These are phyloP conservation scores for Phytophthora sojae DNA, from an alignment of 352 stramenopile genomes.

Conservation along the genomic window DNA sequence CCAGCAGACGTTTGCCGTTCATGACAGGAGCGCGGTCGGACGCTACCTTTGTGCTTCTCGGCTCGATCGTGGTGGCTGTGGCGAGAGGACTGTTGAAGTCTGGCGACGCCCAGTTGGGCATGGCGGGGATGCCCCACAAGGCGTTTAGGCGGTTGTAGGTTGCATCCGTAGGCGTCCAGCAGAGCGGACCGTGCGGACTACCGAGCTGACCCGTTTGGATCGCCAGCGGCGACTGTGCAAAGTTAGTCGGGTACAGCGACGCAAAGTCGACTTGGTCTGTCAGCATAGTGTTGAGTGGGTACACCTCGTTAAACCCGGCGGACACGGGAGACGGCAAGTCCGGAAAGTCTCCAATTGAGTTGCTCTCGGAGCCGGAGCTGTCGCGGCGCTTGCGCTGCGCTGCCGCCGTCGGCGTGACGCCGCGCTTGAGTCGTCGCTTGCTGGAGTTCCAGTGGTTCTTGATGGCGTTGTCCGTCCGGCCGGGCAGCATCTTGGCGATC, in stretches of 20 bases:
- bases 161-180: constrained; percentile 44
- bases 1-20: constrained; percentile 48
- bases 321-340: neutral
- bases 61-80: constrained; percentile 60
- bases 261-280: constrained; percentile 35
- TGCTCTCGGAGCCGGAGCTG: constrained; percentile 4
- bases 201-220: constrained; percentile 33
- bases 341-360: constrained; percentile 8
- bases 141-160: constrained; percentile 32
- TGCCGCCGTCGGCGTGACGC: constrained; percentile 11
- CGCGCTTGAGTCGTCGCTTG: constrained; percentile 79
- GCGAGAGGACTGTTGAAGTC: constrained; percentile 14
- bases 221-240: constrained; percentile 40
- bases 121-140: constrained; percentile 28
- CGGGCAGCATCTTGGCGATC: constrained; percentile 90
- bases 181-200: constrained; percentile 27
- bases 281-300: constrained; percentile 26
- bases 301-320: constrained; percentile 12
- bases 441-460: constrained; percentile 95
- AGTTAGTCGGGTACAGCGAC: constrained; percentile 25
- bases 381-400: constrained; percentile 32
- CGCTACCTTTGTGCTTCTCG: constrained; percentile 48
- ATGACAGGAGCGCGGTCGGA: constrained; percentile 38
- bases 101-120: constrained; percentile 30
- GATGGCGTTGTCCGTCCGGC: constrained; percentile 91